A percentile compares a stretch with the other conserved stretches of the same genome.
phyloP scores from a whole-genome alignment of 2,329 filamentous ascomycete genomes.

The Coniochaeta prunicola region DNA sequence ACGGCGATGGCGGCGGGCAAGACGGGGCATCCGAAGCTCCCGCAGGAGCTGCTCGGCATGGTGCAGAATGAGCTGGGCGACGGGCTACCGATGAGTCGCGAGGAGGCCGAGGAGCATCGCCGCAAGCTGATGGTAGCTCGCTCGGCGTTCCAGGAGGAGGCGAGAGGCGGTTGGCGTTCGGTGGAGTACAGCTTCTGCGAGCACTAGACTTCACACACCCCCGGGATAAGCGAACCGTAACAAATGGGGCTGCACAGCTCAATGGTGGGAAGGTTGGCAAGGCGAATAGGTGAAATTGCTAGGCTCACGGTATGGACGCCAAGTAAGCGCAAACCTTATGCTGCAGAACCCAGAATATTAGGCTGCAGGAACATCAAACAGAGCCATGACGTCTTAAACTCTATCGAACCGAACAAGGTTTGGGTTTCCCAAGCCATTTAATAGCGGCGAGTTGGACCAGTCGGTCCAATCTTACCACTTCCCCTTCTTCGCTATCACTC shows the following conservation, averaged over 20 bases:
- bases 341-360: too few species aligned
- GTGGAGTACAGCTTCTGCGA: constrained; percentile 8
- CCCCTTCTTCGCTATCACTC: too few species aligned
- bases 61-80: constrained; percentile 11
- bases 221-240: too few species aligned
- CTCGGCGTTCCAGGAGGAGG: constrained; percentile 8
- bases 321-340: too few species aligned
- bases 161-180: neutral
- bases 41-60: constrained; percentile 18
- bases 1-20: constrained; percentile 6
- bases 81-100: constrained; percentile 11
- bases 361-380: too few species aligned
- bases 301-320: neutral
- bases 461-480: too few species aligned
- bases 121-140: constrained; percentile 30
- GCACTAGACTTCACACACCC: too few species aligned
- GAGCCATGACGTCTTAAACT: too few species aligned
- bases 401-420: too few species aligned
- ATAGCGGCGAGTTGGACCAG: too few species aligned
- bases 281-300: constrained; percentile 1
- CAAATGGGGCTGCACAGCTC: neutral
- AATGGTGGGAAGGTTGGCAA: neutral
- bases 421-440: too few species aligned
- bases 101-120: constrained; percentile 29
- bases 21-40: constrained; percentile 11